Percentiles rank a stretch among this genome's conserved stretches.
These are phyloP conservation scores for Paspalum vaginatum DNA, from an alignment of 176 grass and related monocot genomes.

Conservation along the genomic window DNA sequence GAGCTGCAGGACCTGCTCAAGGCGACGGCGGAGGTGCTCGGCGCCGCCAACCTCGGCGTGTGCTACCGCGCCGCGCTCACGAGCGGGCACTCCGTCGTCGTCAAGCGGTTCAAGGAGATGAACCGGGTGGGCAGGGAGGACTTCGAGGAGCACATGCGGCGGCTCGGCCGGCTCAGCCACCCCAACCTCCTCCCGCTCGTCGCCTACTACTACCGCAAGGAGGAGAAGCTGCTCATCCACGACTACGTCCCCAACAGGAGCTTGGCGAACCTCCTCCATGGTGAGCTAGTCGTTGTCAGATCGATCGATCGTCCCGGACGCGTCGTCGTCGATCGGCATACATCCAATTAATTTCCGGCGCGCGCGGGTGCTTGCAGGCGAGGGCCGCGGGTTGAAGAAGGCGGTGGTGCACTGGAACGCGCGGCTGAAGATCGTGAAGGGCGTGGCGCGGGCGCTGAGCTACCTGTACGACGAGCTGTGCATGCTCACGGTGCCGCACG, in stretches of 20 bases:
- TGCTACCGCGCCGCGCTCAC: conserved; percentile 77
- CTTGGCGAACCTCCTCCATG: conserved; percentile 73
- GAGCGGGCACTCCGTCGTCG: conserved; percentile 60
- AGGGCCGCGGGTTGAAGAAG: conserved; percentile 24
- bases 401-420: conserved; percentile 56
- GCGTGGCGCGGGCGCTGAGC: conserved; percentile 53
- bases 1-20: conserved; percentile 91
- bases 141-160: conserved; percentile 97
- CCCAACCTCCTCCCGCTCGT: conserved; percentile 86
- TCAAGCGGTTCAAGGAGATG: conserved; percentile 98
- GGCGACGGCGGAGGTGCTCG: conserved; percentile 88
- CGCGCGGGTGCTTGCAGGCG: conserved; percentile 1
- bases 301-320: background rate
- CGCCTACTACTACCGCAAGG: conserved; percentile 92
- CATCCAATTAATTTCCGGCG: background rate
- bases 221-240: conserved; percentile 90
- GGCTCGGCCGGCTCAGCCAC: conserved; percentile 77
- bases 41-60: conserved; percentile 65
- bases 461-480: conserved; percentile 95
- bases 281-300: background rate
- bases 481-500: conserved; percentile 90
- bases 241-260: conserved; percentile 72
- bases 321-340: too few species aligned
- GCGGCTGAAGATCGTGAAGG: conserved; percentile 76
- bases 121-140: conserved; percentile 80